These are phyloP conservation scores for Pseudofabraea citricarpa DNA, from an alignment of 2,329 filamentous ascomycete genomes.

Conservation along the genomic window DNA sequence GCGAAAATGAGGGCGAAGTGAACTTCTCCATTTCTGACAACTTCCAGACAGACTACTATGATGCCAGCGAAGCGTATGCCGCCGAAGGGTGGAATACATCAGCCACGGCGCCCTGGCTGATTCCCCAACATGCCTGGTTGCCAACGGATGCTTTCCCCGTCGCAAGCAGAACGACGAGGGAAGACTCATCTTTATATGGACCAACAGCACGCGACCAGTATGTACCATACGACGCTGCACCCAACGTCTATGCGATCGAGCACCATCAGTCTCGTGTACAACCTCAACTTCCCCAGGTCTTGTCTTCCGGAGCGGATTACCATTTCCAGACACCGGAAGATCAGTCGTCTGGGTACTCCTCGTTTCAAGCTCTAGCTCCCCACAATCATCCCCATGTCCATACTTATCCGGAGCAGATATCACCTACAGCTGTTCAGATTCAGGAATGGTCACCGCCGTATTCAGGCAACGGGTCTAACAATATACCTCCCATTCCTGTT, in stretches of 20 bases:
- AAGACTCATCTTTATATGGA: neutral
- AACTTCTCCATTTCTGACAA: neutral
- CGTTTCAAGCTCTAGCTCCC: neutral
- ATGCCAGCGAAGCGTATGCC: neutral
- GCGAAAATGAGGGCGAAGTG: conserved; percentile 1
- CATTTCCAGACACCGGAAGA: conserved; percentile 1
- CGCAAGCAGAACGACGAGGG: neutral
- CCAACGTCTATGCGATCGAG: neutral
- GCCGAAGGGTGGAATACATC: neutral
- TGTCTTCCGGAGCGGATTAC: neutral
- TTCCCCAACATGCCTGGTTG: neutral
- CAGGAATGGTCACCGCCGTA: no score
- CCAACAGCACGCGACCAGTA: neutral
- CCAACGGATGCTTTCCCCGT: neutral
- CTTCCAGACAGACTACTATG: neutral
- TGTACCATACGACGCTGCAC: neutral
- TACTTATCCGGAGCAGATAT: no score
- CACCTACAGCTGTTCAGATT: no score
- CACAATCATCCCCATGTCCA: neutral
- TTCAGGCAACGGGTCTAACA: no score
- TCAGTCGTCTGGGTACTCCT: neutral
- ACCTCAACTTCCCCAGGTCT: neutral
- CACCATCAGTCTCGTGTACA: neutral
- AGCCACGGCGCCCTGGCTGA: neutral
- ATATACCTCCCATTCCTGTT: no score